Percentiles rank a stretch among this genome's conserved stretches.
These are phyloP conservation scores for Colletotrichum gigasporum DNA, from an alignment of 2,329 filamentous ascomycete species.

Conservation along the genomic window DNA sequence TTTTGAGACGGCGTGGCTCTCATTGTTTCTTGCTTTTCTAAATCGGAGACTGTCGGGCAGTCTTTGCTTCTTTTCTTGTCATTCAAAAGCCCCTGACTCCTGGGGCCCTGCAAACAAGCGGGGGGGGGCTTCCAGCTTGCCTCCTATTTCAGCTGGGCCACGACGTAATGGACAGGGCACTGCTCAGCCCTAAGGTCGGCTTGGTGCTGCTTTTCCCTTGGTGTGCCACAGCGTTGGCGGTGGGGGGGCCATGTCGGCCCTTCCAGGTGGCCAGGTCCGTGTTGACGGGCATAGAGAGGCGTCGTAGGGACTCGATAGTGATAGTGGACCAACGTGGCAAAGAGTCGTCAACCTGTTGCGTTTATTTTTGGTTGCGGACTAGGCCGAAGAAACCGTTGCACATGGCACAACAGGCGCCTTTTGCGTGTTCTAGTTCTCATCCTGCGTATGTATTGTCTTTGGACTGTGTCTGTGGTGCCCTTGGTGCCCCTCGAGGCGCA, in stretches of 20 bases:
- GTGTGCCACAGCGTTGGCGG: not conserved
- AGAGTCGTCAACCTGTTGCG: slow-evolving; percentile 15
- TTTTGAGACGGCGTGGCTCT: not conserved
- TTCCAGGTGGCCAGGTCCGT: not conserved
- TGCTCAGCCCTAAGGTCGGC: slow-evolving; percentile 27
- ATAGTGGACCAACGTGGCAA: slow-evolving; percentile 18
- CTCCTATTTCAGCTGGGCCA: slow-evolving; percentile 6
- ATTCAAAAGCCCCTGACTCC: not conserved
- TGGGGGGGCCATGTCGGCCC: slow-evolving; percentile 6
- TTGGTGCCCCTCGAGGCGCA: slow-evolving; percentile 7
- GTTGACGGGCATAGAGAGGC: not conserved
- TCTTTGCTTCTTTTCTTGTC: slow-evolving; percentile 5
- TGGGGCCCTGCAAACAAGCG: not conserved
- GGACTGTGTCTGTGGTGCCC: not conserved
- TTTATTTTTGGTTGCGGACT: slow-evolving; percentile 3
- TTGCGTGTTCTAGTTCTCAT: not conserved
- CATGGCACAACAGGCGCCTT: not conserved
- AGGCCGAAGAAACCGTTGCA: not conserved
- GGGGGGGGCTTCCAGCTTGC: slow-evolving; percentile 3
- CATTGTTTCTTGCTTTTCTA: not conserved
- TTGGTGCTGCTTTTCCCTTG: not conserved
- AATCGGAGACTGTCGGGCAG: not conserved
- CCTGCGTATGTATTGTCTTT: too few species aligned
- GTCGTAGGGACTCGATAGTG: not conserved
- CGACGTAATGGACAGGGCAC: slow-evolving; percentile 13